Conservation (phyloP, 768 basidiomycete species). For the Wakefieldia striispora region DNA sequence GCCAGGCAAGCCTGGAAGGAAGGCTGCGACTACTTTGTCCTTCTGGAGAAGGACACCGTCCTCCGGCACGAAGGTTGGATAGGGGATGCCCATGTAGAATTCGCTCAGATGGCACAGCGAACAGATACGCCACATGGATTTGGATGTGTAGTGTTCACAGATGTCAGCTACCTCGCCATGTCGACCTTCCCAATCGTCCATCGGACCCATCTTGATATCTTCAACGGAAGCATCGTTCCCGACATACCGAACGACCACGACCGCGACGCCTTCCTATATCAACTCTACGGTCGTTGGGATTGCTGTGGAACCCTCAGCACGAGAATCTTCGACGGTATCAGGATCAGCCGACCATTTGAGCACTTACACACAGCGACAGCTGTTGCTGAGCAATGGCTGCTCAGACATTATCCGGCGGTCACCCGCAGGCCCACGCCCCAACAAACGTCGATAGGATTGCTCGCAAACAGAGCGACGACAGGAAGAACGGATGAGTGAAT, state of each 20-base stretch:
- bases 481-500: too few relatives aligned
- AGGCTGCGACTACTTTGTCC: conserved; percentile 47
- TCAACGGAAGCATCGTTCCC: conserved; percentile 49
- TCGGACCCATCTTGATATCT: conserved; percentile 54
- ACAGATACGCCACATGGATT: conserved; percentile 42
- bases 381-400: too few relatives aligned
- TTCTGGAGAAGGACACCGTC: conserved; percentile 55
- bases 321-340: conserved; percentile 43
- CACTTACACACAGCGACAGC: too few relatives aligned
- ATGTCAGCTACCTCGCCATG: conserved; percentile 56
- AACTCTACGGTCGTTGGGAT: conserved; percentile 58
- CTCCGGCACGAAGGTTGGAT: conserved; percentile 55
- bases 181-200: conserved; percentile 61
- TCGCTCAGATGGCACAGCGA: conserved; percentile 32
- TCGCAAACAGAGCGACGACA: too few relatives aligned
- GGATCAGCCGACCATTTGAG: conserved; percentile 9
- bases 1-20: conserved; percentile 49
- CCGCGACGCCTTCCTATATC: conserved; percentile 56
- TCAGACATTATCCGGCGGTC: too few relatives aligned
- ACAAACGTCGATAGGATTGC: too few relatives aligned
- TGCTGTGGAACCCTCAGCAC: conserved; percentile 45
- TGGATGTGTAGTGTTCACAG: conserved; percentile 58
- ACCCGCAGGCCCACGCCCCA: too few relatives aligned
- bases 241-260: conserved; percentile 57
- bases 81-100: conserved; percentile 38